Conservation (phyloP, 257 asterid genomes). For the Rehmannia glutinosa region DNA sequence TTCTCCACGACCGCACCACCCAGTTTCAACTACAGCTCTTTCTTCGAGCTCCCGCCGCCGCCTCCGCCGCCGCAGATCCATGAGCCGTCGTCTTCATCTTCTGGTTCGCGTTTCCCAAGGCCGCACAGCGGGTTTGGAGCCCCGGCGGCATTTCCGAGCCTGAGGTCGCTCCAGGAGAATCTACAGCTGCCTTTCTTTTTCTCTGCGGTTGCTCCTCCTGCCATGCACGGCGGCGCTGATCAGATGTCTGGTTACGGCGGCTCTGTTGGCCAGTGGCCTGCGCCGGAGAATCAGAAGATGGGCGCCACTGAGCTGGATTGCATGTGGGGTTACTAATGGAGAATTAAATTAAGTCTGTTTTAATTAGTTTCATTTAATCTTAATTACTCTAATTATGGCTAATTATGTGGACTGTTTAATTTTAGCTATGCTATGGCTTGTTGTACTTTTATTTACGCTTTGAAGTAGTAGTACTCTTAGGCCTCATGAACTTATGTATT, state of each 20-base stretch:
- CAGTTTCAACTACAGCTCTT: conserved; percentile 36
- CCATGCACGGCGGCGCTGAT: conserved; percentile 25
- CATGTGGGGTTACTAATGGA: conserved; percentile 60
- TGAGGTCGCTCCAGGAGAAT: conserved; percentile 63
- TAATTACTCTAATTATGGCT: not conserved
- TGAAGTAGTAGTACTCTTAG: not conserved
- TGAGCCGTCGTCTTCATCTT: conserved; percentile 20
- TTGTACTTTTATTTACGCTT: not conserved
- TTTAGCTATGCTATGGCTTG: not conserved
- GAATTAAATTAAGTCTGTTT: not conserved
- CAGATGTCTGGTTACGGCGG: conserved; percentile 34
- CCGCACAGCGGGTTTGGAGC: conserved; percentile 20
- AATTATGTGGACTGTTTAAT: not conserved
- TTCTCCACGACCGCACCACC: conserved; percentile 68
- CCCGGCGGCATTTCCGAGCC: conserved; percentile 45
- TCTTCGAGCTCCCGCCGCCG: conserved; percentile 37
- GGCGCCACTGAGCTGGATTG: conserved; percentile 69
- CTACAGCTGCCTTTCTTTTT: conserved; percentile 54
- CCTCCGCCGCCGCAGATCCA: conserved; percentile 9
- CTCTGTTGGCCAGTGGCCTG: conserved; percentile 35
- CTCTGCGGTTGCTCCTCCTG: conserved; percentile 28
- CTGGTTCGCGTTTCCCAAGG: conserved; percentile 27
- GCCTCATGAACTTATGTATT: too few species aligned
- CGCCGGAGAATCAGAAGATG: conserved; percentile 43
- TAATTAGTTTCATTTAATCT: not conserved